phyloP scores from a whole-genome alignment of 1,139 yeast genomes.

The Chernovozyma aurita region DNA sequence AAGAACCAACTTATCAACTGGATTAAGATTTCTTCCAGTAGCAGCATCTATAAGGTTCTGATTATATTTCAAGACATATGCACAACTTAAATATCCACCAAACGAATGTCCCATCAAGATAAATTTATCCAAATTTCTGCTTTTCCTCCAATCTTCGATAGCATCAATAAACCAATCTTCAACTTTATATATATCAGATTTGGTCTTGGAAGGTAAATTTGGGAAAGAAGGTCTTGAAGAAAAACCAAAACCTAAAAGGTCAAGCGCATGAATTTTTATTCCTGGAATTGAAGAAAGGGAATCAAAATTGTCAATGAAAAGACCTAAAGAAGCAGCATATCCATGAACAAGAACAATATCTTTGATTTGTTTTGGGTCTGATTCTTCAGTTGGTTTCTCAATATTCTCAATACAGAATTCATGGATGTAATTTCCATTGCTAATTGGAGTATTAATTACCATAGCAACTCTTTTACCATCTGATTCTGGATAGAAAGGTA shows the following conservation, averaged over 20 bases:
- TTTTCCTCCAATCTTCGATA: conserved; percentile 77
- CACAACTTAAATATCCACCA: conserved; percentile 83
- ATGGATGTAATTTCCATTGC: conserved; percentile 47
- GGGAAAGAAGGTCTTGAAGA: conserved; percentile 42
- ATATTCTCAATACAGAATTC: conserved; percentile 48
- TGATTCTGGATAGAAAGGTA: conserved; percentile 57
- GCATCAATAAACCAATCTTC: conserved; percentile 78
- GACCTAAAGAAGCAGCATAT: conserved; percentile 44
- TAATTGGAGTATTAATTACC: conserved; percentile 47
- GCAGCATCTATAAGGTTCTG: conserved; percentile 23
- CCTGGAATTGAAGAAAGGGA: conserved; percentile 38
- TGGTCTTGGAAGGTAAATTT: conserved; percentile 22
- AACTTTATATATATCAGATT: conserved; percentile 36
- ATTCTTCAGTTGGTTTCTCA: conserved; percentile 14
- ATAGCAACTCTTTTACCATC: conserved; percentile 48
- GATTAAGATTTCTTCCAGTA: conserved; percentile 14
- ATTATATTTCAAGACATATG: conserved; percentile 68
- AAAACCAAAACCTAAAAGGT: conserved; percentile 43
- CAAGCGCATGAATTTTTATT: conserved; percentile 41
- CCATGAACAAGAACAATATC: conserved; percentile 46
- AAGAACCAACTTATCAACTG: conserved; percentile 37
- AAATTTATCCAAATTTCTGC: conserved; percentile 52
- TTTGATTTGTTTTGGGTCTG: conserved; percentile 11
- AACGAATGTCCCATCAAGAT: conserved; percentile 86
- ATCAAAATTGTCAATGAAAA: conserved; percentile 40